phyloP scores from a whole-genome alignment of 1,139 yeast genomes.

The Geotrichum restrictum region DNA sequence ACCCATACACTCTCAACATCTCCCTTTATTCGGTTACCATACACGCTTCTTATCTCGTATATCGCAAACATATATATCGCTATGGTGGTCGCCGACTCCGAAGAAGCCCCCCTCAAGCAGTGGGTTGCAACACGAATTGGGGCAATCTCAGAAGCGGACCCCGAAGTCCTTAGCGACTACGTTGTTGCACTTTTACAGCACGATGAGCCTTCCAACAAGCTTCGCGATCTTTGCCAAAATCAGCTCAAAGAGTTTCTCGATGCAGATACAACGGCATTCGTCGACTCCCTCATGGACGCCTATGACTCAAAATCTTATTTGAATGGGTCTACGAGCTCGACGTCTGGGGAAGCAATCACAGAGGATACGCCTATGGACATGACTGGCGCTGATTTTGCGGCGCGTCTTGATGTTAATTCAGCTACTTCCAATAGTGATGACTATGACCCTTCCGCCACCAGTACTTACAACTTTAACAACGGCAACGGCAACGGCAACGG shows the following conservation, averaged over 20 bases:
- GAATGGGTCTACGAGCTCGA: neutral
- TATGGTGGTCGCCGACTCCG: slow-evolving; percentile 19
- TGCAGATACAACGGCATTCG: slow-evolving; percentile 30
- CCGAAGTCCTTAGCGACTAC: slow-evolving; percentile 46
- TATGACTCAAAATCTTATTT: slow-evolving; percentile 23
- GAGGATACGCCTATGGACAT: no score
- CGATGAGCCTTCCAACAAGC: slow-evolving; percentile 36
- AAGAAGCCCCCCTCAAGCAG: slow-evolving; percentile 32
- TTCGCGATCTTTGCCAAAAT: slow-evolving; percentile 36
- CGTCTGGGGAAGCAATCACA: neutral
- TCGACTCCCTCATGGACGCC: slow-evolving; percentile 26
- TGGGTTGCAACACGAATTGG: slow-evolving; percentile 40
- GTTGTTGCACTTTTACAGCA: slow-evolving; percentile 44
- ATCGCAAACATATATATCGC: no score
- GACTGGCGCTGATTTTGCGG: neutral
- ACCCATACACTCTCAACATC: no score
- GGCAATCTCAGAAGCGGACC: slow-evolving; percentile 40
- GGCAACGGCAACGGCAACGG: slow-evolving; percentile 1
- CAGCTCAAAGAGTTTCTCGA: slow-evolving; percentile 42
- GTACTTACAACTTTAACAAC: slow-evolving; percentile 5
- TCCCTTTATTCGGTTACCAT: no score
- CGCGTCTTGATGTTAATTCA: slow-evolving; percentile 1
- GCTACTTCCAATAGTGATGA: neutral
- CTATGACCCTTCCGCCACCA: slow-evolving; percentile 3
- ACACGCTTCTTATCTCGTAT: no score